phyloP scores from a whole-genome alignment of 2,329 filamentous ascomycete genomes.

The Dothiorella sarmentorum region DNA sequence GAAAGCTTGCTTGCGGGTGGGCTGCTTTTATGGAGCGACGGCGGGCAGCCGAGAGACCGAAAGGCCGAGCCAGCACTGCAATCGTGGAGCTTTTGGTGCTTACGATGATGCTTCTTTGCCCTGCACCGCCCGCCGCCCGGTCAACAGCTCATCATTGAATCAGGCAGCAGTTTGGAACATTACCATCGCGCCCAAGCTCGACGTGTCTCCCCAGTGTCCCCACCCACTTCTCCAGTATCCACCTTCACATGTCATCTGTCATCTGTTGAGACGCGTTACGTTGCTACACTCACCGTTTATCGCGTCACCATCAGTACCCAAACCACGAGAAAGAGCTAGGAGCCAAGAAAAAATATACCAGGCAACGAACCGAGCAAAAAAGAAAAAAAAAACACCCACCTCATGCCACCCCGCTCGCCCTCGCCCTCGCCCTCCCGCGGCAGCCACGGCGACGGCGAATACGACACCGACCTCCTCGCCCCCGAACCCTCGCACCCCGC shows the following conservation, averaged over 20 bases:
- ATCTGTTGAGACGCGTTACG: background rate
- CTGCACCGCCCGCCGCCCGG: background rate
- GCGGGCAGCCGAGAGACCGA: background rate
- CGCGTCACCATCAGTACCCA: background rate
- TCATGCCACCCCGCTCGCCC: background rate
- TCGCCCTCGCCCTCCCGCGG: background rate
- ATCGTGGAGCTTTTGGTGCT: too few species aligned
- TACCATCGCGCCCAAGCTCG: background rate
- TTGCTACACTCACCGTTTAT: background rate
- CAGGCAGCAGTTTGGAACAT: slow-evolving; percentile 2
- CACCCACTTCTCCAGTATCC: too few species aligned
- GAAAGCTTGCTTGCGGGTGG: background rate
- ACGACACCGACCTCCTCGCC: background rate
- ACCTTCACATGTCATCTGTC: background rate
- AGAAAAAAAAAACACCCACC: background rate
- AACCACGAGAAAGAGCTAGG: background rate
- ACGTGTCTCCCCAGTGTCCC: too few species aligned
- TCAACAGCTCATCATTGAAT: background rate
- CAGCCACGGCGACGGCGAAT: background rate
- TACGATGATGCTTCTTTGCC: background rate
- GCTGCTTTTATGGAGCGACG: background rate
- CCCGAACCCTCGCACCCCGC: background rate
- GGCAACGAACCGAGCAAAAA: too few species aligned
- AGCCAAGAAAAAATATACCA: too few species aligned
- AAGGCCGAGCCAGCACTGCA: background rate